These are phyloP conservation scores for Alternaria brassicae DNA, from an alignment of 2,329 filamentous ascomycete genomes.

Conservation along the genomic window DNA sequence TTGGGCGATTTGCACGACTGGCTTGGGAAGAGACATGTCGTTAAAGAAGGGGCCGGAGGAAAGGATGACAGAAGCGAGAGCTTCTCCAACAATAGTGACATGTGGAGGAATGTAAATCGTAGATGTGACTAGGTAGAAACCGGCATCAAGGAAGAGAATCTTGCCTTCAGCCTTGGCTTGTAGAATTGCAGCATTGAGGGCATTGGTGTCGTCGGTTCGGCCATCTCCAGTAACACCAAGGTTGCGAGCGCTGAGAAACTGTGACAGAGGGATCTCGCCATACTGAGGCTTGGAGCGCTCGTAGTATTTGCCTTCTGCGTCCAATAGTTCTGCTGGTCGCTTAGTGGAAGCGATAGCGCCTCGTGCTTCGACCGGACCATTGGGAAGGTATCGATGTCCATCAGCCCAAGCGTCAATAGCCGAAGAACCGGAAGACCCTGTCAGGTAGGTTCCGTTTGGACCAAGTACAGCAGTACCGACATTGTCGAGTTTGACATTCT, in stretches of 20 bases:
- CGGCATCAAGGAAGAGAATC: constrained; percentile 65
- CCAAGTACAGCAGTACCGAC: constrained; percentile 47
- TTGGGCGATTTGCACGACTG: constrained; percentile 71
- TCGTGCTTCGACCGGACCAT: constrained; percentile 54
- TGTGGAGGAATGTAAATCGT: constrained; percentile 68
- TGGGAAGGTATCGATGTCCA: constrained; percentile 41
- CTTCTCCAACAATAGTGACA: constrained; percentile 82
- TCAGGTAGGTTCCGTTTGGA: constrained; percentile 33
- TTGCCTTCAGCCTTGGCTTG: constrained; percentile 62
- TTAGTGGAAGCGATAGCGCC: constrained; percentile 54
- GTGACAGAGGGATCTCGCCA: constrained; percentile 59
- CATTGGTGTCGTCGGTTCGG: constrained; percentile 79
- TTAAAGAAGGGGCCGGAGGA: constrained; percentile 66
- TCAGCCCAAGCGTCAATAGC: constrained; percentile 43
- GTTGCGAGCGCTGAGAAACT: constrained; percentile 63
- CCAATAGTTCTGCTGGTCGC: constrained; percentile 53
- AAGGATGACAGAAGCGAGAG: constrained; percentile 84
- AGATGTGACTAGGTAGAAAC: constrained; percentile 62
- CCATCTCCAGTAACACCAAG: constrained; percentile 79
- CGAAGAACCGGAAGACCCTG: constrained; percentile 30
- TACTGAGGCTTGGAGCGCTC: constrained; percentile 60
- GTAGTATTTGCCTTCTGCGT: constrained; percentile 57
- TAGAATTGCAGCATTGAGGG: constrained; percentile 76
- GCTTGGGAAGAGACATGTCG: constrained; percentile 63
- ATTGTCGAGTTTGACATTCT: constrained; percentile 65